phyloP scores from a whole-genome alignment of 192 early-diverging fungal species.

The Jimgerdemannia flammicorona region DNA sequence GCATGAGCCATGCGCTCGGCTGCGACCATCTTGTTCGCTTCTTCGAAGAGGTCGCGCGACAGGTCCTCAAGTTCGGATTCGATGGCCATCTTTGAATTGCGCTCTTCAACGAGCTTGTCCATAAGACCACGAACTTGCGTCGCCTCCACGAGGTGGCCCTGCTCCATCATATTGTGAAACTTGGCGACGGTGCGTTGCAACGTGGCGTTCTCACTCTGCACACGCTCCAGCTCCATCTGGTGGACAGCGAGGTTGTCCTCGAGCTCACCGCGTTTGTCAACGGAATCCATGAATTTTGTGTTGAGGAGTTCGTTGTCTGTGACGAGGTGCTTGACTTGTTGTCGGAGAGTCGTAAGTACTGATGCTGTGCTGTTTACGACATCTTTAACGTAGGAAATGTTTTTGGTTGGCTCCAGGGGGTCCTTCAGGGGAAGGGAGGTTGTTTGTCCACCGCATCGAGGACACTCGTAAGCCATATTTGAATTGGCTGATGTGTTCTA shows the following conservation, averaged over 20 bases:
- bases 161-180: slow-evolving; percentile 28
- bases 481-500: background rate
- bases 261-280: slow-evolving; percentile 29
- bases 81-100: slow-evolving; percentile 25
- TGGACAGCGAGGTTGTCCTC: slow-evolving; percentile 28
- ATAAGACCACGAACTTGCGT: slow-evolving; percentile 34
- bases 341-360: background rate
- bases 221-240: slow-evolving; percentile 31
- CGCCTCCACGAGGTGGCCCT: slow-evolving; percentile 32
- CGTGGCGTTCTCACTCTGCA: slow-evolving; percentile 22
- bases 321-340: slow-evolving; percentile 25
- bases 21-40: slow-evolving; percentile 34
- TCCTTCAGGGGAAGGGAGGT: background rate
- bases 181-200: slow-evolving; percentile 21
- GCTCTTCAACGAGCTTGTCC: slow-evolving; percentile 32
- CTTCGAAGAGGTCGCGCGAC: slow-evolving; percentile 29
- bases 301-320: slow-evolving; percentile 33
- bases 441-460: background rate
- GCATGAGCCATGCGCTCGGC: slow-evolving; percentile 25
- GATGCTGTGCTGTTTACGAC: background rate
- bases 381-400: background rate
- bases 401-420: background rate
- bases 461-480: background rate
- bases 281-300: slow-evolving; percentile 31
- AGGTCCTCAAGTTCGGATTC: slow-evolving; percentile 33